Percentiles rank a stretch among this genome's conserved stretches.
These are phyloP conservation scores for Fraxinus anomala DNA, from an alignment of 257 asterid genomes.

Conservation along the genomic window DNA sequence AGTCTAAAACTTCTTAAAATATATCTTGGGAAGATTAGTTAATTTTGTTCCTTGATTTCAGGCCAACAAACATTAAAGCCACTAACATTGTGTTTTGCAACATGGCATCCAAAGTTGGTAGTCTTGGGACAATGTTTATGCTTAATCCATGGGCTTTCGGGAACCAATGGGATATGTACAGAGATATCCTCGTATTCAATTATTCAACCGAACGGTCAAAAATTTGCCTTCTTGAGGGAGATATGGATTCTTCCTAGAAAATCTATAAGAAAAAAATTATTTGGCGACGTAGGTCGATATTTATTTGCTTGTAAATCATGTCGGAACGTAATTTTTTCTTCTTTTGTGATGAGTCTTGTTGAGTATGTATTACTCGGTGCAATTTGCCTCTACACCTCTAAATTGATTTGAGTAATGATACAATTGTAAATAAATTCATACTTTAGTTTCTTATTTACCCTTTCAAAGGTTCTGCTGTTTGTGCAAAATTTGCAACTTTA, in stretches of 20 bases:
- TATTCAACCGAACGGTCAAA: too few species aligned
- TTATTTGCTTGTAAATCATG: not conserved
- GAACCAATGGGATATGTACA: too few species aligned
- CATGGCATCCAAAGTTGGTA: constrained; percentile 38
- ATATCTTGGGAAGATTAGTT: constrained; percentile 11
- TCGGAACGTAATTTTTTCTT: not conserved
- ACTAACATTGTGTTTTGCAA: constrained; percentile 49
- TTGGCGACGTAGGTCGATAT: not conserved
- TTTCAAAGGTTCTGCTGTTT: too few species aligned
- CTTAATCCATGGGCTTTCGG: not conserved
- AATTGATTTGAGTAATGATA: too few species aligned
- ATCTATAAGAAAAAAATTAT: too few species aligned
- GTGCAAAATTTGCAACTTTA: too few species aligned
- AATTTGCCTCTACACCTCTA: too few species aligned
- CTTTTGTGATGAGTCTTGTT: not conserved
- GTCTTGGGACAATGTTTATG: not conserved
- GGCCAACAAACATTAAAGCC: constrained; percentile 44
- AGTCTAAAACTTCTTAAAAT: not conserved
- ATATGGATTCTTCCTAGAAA: not conserved
- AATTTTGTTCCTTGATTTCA: constrained; percentile 29
- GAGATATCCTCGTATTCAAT: too few species aligned
- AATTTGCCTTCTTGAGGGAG: not conserved
- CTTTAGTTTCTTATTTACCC: too few species aligned
- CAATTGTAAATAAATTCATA: too few species aligned
- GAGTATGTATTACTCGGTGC: not conserved